These are phyloP conservation scores for Diaporthe aspalathi DNA, from an alignment of 2,329 filamentous ascomycete genomes.

Conservation along the genomic window DNA sequence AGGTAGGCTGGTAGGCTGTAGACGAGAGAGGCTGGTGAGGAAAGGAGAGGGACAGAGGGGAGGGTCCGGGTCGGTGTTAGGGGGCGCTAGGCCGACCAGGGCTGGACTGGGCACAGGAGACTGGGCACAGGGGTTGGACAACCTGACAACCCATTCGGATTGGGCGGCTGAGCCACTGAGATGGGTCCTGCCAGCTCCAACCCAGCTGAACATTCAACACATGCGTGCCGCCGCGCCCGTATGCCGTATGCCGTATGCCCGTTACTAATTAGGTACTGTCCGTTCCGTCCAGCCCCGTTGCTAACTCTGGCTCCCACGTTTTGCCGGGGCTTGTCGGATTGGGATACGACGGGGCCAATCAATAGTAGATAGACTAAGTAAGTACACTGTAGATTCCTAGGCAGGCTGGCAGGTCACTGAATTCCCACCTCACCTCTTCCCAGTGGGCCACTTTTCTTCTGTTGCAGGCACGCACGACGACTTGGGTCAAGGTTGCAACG, in stretches of 20 bases:
- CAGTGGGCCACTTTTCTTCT: neutral
- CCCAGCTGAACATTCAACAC: conserved; percentile 8
- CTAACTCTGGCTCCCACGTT: conserved; percentile 26
- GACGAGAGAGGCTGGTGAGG: neutral
- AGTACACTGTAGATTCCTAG: no score
- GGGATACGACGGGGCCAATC: conserved; percentile 3
- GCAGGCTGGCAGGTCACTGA: no score
- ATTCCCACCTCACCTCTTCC: neutral
- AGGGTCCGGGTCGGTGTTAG: conserved; percentile 11
- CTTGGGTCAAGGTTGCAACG: conserved; percentile 16
- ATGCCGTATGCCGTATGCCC: no score
- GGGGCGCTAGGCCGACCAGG: conserved; percentile 31
- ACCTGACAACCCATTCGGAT: neutral
- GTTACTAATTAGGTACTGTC: no score
- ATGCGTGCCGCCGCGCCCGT: no score
- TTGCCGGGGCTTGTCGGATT: conserved; percentile 20
- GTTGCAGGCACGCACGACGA: neutral
- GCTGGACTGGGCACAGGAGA: conserved; percentile 4
- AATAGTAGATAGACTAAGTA: neutral
- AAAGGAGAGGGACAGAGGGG: neutral
- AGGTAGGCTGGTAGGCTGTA: neutral
- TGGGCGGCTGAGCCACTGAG: conserved; percentile 31
- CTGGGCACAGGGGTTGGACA: conserved; percentile 13
- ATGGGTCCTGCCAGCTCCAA: conserved; percentile 17
- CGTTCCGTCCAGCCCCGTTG: neutral